Evolutionary conservation across 164 flowering plant genomes (phyloP).

Genomic region (Litsea cubeba): DNA sequence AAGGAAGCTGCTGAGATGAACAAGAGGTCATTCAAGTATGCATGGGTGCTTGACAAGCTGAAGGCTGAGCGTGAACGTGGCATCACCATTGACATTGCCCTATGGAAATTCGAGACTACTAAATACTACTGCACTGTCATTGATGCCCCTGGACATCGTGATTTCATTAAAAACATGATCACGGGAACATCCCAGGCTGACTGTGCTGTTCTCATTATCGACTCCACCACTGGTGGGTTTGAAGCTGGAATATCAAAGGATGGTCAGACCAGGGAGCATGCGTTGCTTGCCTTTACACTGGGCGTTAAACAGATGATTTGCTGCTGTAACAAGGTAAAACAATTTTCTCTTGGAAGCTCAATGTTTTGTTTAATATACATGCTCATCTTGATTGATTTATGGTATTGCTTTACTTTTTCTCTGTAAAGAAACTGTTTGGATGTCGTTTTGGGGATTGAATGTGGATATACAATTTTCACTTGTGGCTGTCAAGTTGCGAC

Average conservation of each 20-base stretch:
- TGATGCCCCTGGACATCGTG: conserved; percentile 30
- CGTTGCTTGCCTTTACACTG: conserved; percentile 14
- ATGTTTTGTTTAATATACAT: no score
- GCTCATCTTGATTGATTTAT: no score
- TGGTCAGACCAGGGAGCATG: conserved; percentile 18
- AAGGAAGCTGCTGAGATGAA: conserved; percentile 18
- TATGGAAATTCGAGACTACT: conserved; percentile 41
- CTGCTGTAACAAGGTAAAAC: conserved; percentile 14
- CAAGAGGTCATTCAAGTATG: conserved; percentile 20
- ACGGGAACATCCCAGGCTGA: conserved; percentile 18
- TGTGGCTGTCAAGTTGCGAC: no score
- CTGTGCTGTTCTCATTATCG: conserved; percentile 16
- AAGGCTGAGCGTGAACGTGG: conserved; percentile 19
- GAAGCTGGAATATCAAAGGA: conserved; percentile 16
- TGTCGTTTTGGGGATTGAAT: no score
- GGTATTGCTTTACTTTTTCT: no score
- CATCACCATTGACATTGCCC: conserved; percentile 19
- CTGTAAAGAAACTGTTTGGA: no score
- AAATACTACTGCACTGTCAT: conserved; percentile 29
- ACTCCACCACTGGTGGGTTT: conserved; percentile 17
- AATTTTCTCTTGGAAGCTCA: no score
- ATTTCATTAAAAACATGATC: conserved; percentile 27
- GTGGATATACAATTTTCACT: no score
- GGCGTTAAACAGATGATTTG: conserved; percentile 16
- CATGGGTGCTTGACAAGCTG: conserved; percentile 17